Conservation (phyloP, 805 yeast species). For the Saturnispora ahearnii region DNA sequence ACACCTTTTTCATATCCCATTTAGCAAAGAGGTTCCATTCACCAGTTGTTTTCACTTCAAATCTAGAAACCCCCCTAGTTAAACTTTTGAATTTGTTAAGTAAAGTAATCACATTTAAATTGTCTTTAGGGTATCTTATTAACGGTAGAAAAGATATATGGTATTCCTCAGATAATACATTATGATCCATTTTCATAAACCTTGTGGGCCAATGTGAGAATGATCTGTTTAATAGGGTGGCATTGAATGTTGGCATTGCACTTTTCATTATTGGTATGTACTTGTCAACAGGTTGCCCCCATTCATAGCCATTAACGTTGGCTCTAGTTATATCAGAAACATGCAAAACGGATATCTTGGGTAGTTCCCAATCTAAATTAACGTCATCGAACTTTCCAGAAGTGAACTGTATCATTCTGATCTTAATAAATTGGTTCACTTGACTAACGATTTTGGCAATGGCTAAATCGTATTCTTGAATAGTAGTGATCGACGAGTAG, state of each 20-base stretch:
- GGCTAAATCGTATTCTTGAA: not conserved
- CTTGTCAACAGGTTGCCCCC: conserved; percentile 1
- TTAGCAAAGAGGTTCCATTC: conserved; percentile 1
- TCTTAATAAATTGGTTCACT: not conserved
- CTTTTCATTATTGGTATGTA: conserved; percentile 3
- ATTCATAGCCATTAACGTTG: not conserved
- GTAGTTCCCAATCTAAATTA: conserved; percentile 2
- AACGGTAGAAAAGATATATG: conserved; percentile 20
- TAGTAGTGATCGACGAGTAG: not conserved
- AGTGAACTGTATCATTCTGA: not conserved
- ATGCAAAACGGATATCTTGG: not conserved
- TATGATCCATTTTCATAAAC: conserved; percentile 10
- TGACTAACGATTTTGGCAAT: not conserved
- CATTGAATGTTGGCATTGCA: conserved; percentile 2
- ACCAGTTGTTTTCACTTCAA: conserved; percentile 3
- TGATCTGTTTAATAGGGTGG: not conserved
- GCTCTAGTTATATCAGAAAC: conserved; percentile 2
- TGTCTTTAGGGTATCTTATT: conserved; percentile 13
- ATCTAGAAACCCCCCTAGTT: not conserved
- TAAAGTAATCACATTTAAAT: conserved; percentile 1
- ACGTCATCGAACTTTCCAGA: not conserved
- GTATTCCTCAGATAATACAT: conserved; percentile 6
- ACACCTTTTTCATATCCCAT: conserved; percentile 8
- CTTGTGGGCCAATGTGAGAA: conserved; percentile 18
- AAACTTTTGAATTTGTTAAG: not conserved